Evolutionary conservation across 2,329 filamentous ascomycete genomes (phyloP).

Genomic region (Penicillium sp.): DNA sequence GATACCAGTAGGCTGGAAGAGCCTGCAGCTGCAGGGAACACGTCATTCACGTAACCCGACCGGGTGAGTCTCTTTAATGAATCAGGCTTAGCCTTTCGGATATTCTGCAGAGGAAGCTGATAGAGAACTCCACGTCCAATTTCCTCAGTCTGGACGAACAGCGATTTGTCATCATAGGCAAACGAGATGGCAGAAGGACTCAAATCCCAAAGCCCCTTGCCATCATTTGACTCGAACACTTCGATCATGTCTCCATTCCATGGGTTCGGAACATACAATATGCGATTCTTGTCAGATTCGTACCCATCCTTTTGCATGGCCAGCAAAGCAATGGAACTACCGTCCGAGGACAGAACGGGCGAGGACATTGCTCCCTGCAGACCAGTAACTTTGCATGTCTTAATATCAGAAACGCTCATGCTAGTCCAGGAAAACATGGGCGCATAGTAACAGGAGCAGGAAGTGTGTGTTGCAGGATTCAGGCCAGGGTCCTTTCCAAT

Average conservation of each 20-base stretch:
- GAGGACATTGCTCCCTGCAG: slow-evolving; percentile 47
- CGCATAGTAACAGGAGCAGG: slow-evolving; percentile 47
- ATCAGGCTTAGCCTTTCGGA: slow-evolving; percentile 29
- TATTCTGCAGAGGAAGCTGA: slow-evolving; percentile 35
- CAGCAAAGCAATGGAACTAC: slow-evolving; percentile 44
- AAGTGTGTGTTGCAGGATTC: slow-evolving; percentile 49
- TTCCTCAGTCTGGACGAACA: slow-evolving; percentile 45
- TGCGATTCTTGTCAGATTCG: slow-evolving; percentile 49
- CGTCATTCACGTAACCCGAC: slow-evolving; percentile 42
- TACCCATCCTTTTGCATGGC: slow-evolving; percentile 48
- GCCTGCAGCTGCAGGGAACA: slow-evolving; percentile 34
- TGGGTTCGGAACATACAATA: slow-evolving; percentile 44
- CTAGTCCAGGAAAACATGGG: slow-evolving; percentile 45
- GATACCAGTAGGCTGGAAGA: slow-evolving; percentile 43
- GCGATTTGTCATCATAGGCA: slow-evolving; percentile 41
- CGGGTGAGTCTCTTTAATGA: slow-evolving; percentile 39
- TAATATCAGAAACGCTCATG: slow-evolving; percentile 30
- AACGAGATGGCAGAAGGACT: slow-evolving; percentile 45
- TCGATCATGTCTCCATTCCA: slow-evolving; percentile 43
- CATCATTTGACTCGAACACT: slow-evolving; percentile 38
- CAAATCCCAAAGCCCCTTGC: slow-evolving; percentile 42
- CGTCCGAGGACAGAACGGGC: slow-evolving; percentile 47
- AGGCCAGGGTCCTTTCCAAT: slow-evolving; percentile 48
- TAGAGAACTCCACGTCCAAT: slow-evolving; percentile 45
- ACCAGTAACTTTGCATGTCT: slow-evolving; percentile 32